phyloP scores from a whole-genome alignment of 371 early-diverging fungal species.

The Rhizopus delemar region DNA sequence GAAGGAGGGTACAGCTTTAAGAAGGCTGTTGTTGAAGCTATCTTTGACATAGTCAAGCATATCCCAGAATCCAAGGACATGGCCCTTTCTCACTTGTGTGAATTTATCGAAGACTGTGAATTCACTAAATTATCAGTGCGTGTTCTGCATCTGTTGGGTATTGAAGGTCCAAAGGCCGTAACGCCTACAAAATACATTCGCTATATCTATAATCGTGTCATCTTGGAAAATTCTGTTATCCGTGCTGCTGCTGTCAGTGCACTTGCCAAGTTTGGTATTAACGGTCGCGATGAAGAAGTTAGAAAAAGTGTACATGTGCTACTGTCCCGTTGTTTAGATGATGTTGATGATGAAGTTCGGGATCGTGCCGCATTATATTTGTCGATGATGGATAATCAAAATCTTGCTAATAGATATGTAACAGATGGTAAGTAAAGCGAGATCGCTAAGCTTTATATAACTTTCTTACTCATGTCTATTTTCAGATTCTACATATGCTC shows the following conservation, averaged over 20 bases:
- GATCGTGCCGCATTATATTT: constrained; percentile 94
- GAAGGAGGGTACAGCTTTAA: constrained; percentile 98
- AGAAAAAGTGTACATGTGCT: constrained; percentile 83
- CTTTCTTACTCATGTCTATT: not conserved
- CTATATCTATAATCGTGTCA: constrained; percentile 97
- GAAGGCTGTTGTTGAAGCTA: constrained; percentile 93
- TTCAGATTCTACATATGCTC: constrained; percentile 79
- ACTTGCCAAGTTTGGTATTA: constrained; percentile 90
- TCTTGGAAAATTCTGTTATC: constrained; percentile 95
- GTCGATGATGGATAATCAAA: constrained; percentile 72
- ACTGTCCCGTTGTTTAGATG: constrained; percentile 92
- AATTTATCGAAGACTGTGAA: constrained; percentile 99
- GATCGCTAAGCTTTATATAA: not conserved
- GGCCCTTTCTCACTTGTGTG: constrained; percentile 94
- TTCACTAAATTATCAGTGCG: constrained; percentile 95
- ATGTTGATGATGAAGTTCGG: constrained; percentile 97
- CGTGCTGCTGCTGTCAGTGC: constrained; percentile 97
- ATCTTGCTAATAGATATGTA: constrained; percentile 59
- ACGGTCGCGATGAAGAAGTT: constrained; percentile 73
- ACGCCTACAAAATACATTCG: constrained; percentile 95
- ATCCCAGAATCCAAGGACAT: constrained; percentile 91
- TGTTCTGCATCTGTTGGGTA: constrained; percentile 91
- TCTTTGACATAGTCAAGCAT: constrained; percentile 91
- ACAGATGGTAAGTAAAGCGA: constrained; percentile 54
- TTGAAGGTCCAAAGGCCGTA: constrained; percentile 90